Conservation (phyloP, 345 rosid species). For the Reutealis trisperma region DNA sequence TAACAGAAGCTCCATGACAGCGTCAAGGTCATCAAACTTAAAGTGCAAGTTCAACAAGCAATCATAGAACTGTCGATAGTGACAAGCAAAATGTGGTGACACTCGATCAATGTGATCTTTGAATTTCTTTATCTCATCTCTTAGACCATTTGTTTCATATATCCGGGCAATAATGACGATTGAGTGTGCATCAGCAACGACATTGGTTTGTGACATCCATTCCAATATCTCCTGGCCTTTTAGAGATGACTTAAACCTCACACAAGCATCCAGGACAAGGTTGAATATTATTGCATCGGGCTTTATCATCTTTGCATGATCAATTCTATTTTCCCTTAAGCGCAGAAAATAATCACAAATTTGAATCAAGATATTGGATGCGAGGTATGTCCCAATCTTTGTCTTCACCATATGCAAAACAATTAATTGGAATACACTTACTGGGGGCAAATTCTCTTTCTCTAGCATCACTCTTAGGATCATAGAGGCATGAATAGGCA, state of each 20-base stretch:
- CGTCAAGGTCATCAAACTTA: constrained; percentile 66
- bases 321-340: constrained; percentile 22
- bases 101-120: constrained; percentile 52
- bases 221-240: constrained; percentile 77
- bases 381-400: constrained; percentile 62
- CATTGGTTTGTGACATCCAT: constrained; percentile 55
- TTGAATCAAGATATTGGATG: constrained; percentile 68
- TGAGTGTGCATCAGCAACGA: constrained; percentile 75
- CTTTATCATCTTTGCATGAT: constrained; percentile 38
- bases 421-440: constrained; percentile 42
- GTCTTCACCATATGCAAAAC: constrained; percentile 79
- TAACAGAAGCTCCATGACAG: constrained; percentile 60
- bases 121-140: constrained; percentile 72
- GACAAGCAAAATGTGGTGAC: constrained; percentile 45
- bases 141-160: constrained; percentile 71
- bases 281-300: constrained; percentile 71
- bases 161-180: constrained; percentile 55
- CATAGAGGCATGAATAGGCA: constrained; percentile 55
- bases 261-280: constrained; percentile 75
- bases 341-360: constrained; percentile 44
- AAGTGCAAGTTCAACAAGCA: constrained; percentile 71
- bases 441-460: constrained; percentile 34
- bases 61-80: constrained; percentile 58
- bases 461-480: constrained; percentile 62
- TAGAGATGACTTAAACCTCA: constrained; percentile 57